Conservation (phyloP, 1,284 basidiomycete genomes). For the Irpex lacteus region DNA sequence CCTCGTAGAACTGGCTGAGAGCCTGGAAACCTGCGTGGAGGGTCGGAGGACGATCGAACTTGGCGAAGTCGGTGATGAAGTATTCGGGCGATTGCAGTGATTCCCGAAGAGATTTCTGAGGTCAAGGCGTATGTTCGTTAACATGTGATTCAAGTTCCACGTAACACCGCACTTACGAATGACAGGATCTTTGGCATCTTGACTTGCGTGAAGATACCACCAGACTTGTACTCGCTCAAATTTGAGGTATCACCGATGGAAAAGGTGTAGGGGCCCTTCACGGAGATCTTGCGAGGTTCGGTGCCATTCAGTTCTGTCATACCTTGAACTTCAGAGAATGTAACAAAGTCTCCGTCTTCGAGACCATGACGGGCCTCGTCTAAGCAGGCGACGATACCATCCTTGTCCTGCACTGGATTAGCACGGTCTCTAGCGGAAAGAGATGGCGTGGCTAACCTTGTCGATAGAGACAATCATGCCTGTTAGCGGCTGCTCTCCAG, state of each 20-base stretch:
- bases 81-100: slow-evolving; percentile 83
- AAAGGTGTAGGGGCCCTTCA: slow-evolving; percentile 97
- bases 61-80: slow-evolving; percentile 97
- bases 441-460: slow-evolving; percentile 48
- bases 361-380: slow-evolving; percentile 98
- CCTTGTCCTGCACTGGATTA: slow-evolving; percentile 57
- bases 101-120: slow-evolving; percentile 90
- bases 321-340: slow-evolving; percentile 96
- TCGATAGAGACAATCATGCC: slow-evolving; percentile 96
- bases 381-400: slow-evolving; percentile 93
- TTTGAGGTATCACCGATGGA: slow-evolving; percentile 87
- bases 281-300: slow-evolving; percentile 88
- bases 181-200: slow-evolving; percentile 98
- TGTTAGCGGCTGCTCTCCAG: slow-evolving; percentile 88
- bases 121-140: too few relatives aligned
- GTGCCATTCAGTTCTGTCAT: slow-evolving; percentile 91
- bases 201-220: slow-evolving; percentile 97
- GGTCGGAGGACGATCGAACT: slow-evolving; percentile 90
- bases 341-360: slow-evolving; percentile 97
- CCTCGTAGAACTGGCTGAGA: slow-evolving; percentile 76
- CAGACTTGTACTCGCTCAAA: slow-evolving; percentile 79
- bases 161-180: slow-evolving; percentile 60
- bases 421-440: background rate
- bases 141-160: too few relatives aligned
- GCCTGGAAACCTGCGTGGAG: slow-evolving; percentile 97